phyloP scores from a whole-genome alignment of 2,329 filamentous ascomycete species.

The Cercospora nicotianae region DNA sequence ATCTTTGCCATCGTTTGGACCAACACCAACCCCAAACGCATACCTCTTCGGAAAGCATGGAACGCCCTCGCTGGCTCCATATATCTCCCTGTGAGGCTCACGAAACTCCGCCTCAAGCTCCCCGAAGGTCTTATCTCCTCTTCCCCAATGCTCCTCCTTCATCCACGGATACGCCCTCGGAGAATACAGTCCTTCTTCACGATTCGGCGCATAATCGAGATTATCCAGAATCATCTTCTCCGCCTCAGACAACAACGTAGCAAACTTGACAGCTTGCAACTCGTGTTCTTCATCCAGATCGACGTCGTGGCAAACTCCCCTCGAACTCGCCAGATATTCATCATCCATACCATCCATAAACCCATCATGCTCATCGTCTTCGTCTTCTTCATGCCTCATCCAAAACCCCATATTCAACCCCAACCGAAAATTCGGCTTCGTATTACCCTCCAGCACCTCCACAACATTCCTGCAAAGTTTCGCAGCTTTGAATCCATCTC shows the following conservation, averaged over 20 bases:
- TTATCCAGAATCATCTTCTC: constrained; percentile 18
- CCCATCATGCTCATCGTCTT: constrained; percentile 4
- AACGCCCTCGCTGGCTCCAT: neutral
- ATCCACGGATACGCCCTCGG: constrained; percentile 36
- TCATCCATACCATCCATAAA: neutral
- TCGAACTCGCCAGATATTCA: neutral
- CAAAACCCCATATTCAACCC: constrained; percentile 33
- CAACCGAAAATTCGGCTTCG: constrained; percentile 22
- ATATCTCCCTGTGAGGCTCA: neutral
- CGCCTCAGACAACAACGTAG: constrained; percentile 18
- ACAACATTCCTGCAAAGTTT: constrained; percentile 25
- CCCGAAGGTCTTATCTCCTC: constrained; percentile 17
- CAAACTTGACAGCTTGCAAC: constrained; percentile 11
- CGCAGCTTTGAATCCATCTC: constrained; percentile 32
- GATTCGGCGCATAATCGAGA: constrained; percentile 19
- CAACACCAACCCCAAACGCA: constrained; percentile 26
- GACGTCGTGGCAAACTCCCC: neutral
- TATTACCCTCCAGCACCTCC: constrained; percentile 7
- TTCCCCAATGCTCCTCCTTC: constrained; percentile 14
- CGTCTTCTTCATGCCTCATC: constrained; percentile 28
- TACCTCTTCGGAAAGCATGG: constrained; percentile 25
- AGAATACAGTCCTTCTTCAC: constrained; percentile 23
- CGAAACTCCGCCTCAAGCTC: constrained; percentile 24
- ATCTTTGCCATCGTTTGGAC: constrained; percentile 23
- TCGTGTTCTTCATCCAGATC: constrained; percentile 17